These are phyloP conservation scores for Russula olivacea DNA, from an alignment of 768 basidiomycete genomes.

Conservation along the genomic window DNA sequence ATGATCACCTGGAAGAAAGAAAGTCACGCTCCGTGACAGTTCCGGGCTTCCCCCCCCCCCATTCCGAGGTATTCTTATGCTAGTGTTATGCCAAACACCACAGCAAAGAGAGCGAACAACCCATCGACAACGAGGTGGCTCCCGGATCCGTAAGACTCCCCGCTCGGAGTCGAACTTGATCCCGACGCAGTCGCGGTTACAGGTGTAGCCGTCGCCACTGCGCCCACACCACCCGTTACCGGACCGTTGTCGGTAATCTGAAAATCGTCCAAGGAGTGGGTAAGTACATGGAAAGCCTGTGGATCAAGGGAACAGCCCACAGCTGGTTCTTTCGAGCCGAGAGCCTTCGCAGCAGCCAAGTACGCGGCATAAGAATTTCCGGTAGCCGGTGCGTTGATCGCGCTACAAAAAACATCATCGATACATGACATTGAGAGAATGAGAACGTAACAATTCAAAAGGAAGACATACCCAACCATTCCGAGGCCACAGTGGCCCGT, in stretches of 20 bases:
- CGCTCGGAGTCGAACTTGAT: not conserved
- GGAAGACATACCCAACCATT: conserved; percentile 39
- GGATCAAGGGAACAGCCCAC: conserved; percentile 29
- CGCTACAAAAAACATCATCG: conserved; percentile 18
- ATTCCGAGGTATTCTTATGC: not conserved
- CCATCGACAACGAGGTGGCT: conserved; percentile 6
- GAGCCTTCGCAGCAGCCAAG: conserved; percentile 36
- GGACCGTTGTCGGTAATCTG: conserved; percentile 38
- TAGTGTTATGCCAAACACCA: conserved; percentile 2
- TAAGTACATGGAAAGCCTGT: not conserved
- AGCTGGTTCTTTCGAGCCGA: conserved; percentile 33
- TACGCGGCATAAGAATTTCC: conserved; percentile 43
- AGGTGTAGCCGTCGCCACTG: conserved; percentile 18
- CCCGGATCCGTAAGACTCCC: not conserved
- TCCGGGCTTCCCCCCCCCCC: not conserved
- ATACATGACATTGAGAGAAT: not conserved
- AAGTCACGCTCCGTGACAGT: not conserved
- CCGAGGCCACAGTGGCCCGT: conserved; percentile 44
- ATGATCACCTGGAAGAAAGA: not conserved
- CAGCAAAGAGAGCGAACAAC: conserved; percentile 8
- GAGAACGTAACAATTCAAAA: not conserved
- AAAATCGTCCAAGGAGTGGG: not conserved
- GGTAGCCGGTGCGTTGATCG: conserved; percentile 44
- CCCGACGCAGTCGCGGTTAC: not conserved
- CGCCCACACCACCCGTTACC: conserved; percentile 37